A percentile compares a stretch with the other conserved stretches of the same genome.
Conservation (phyloP, 2,329 filamentous ascomycete genomes). For the Ophiostoma montium region DNA sequence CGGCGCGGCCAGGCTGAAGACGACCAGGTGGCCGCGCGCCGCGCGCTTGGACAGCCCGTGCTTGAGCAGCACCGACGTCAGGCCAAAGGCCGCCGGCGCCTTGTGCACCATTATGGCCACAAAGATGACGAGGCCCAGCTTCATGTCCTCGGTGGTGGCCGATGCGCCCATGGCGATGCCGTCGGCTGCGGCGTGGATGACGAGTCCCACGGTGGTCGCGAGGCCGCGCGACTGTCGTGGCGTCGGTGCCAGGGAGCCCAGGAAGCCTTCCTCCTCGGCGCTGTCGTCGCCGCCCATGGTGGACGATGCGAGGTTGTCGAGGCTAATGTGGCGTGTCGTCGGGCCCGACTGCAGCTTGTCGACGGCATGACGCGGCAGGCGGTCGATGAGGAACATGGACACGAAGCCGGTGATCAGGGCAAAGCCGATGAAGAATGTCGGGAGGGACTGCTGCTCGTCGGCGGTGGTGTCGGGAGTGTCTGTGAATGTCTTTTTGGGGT, state of each 20-base stretch:
- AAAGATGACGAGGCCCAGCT: conserved; percentile 83
- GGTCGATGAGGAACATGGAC: conserved; percentile 92
- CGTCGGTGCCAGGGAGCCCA: conserved; percentile 42
- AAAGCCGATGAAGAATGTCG: conserved; percentile 70
- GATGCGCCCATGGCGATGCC: conserved; percentile 93
- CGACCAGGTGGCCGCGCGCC: conserved; percentile 68
- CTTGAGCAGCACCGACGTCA: conserved; percentile 80
- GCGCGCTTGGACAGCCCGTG: conserved; percentile 81
- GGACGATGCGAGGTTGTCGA: conserved; percentile 54
- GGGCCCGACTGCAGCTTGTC: conserved; percentile 50
- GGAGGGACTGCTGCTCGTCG: conserved; percentile 26
- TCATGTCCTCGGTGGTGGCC: conserved; percentile 56
- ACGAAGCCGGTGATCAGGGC: conserved; percentile 81
- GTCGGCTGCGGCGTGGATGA: conserved; percentile 90
- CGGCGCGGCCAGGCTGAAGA: conserved; percentile 87
- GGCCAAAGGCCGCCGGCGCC: conserved; percentile 84
- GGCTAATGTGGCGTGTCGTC: conserved; percentile 69
- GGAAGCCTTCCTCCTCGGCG: conserved; percentile 39
- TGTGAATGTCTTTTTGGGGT: background rate
- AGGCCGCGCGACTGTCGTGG: conserved; percentile 48
- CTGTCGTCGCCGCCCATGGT: conserved; percentile 17
- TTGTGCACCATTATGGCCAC: conserved; percentile 96
- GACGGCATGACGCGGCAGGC: conserved; percentile 59
- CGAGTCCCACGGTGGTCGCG: conserved; percentile 83
- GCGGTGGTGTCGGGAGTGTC: conserved; percentile 15